Base-by-base conservation (phyloP, 139 green algal genomes). In the Chlorella sp. region DNA sequence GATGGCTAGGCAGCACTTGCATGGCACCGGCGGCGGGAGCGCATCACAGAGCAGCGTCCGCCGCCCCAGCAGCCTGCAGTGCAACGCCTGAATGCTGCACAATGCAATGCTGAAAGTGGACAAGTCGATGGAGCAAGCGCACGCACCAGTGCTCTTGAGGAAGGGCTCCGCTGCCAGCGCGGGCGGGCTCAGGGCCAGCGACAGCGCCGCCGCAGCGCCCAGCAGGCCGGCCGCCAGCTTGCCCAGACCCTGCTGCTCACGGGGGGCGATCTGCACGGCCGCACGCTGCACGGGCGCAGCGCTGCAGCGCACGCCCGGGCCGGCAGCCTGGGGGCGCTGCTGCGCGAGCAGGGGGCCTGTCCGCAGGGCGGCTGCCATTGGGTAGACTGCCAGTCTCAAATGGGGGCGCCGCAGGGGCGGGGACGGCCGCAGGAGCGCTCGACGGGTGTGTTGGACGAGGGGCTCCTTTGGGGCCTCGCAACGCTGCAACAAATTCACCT, bases 121-220 rank as follows among this genome's bases (percentile, higher is more conserved):
- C n/a, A n/a, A n/a, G n/a, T n/a, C n/a, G n/a, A n/a, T n/a, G n/a
- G 26, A 26, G 41, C 41, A n/a, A 21, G 23, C 12, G 39, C n/a
- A 13, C 78, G 26, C 56, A 80, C 86, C 86, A 23, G 86, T 90
- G 62, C 39, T 71, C 39, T 87, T 87, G 23, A 90, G 74, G 63
- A 90, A 90, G 41, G 60, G 72, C 51, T 81, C 86, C 30, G 64
- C 57, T 15, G 78, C 84, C 20, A 76, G 51, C 21, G 74, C 69
- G 17, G 81, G 80, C 44, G 74, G 47, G 34, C 60, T 44, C 28
- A 82, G 28, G 26, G 72, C 81, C 39, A 87, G 72, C 41, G 74
- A 56, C 62, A 89, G 30, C 7, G 81, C 83, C 13, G 71, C 57
- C 16, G 86, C 86, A 13, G 72, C 55, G 23, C 80, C 81, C 20